Percentiles rank a stretch among this genome's conserved stretches.
phyloP scores from a whole-genome alignment of 768 basidiomycete genomes.

The Tricholoma furcatifolium region DNA sequence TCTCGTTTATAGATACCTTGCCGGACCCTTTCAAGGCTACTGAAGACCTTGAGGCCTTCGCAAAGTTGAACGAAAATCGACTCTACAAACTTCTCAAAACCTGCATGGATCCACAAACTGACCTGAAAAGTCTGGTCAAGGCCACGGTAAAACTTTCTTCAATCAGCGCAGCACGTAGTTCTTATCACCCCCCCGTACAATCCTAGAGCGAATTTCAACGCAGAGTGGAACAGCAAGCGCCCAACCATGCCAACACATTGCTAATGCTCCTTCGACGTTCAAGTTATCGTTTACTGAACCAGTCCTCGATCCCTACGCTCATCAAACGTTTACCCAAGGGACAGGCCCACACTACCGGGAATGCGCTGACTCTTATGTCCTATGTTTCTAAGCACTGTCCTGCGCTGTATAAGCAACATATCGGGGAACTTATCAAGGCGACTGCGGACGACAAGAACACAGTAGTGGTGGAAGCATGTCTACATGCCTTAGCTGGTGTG shows the following conservation, averaged over 20 bases:
- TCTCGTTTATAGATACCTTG: constrained; percentile 41
- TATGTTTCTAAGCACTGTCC: constrained; percentile 78
- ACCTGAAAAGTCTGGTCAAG: constrained; percentile 79
- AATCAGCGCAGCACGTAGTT: constrained; percentile 17
- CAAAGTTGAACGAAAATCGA: constrained; percentile 81
- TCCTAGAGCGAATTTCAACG: constrained; percentile 73
- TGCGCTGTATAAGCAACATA: constrained; percentile 67
- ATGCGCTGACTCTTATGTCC: constrained; percentile 52
- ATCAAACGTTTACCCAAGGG: constrained; percentile 64
- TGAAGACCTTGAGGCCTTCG: constrained; percentile 81
- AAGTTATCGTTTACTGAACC: constrained; percentile 74
- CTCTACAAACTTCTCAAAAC: constrained; percentile 83
- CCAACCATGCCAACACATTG: constrained; percentile 67
- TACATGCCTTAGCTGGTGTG: constrained; percentile 77
- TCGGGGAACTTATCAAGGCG: constrained; percentile 72
- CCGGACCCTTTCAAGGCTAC: constrained; percentile 71
- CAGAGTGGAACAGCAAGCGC: constrained; percentile 68
- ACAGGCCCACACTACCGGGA: constrained; percentile 35
- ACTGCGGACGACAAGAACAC: constrained; percentile 64
- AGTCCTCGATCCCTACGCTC: constrained; percentile 81
- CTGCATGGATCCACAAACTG: constrained; percentile 81
- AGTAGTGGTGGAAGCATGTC: constrained; percentile 56
- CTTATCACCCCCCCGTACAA: background rate
- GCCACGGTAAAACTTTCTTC: constrained; percentile 47
- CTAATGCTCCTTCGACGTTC: constrained; percentile 65